phyloP scores from a whole-genome alignment of 2,329 filamentous ascomycete genomes.

The Rhynchosporium secalis region DNA sequence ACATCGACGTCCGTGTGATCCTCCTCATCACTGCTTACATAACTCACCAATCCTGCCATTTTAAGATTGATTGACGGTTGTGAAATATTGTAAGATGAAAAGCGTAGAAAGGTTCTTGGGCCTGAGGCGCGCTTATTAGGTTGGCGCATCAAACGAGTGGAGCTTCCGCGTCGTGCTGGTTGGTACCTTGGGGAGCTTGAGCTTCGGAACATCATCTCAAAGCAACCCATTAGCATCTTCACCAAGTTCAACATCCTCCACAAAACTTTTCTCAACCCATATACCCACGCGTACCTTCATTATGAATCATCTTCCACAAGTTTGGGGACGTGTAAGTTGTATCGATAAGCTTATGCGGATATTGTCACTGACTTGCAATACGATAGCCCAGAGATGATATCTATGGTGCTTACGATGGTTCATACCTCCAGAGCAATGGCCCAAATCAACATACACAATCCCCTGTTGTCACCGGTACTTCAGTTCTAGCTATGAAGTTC shows the following conservation, averaged over 20 bases:
- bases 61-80: slow-evolving; percentile 8
- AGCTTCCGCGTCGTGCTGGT: slow-evolving; percentile 30
- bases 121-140: slow-evolving; percentile 20
- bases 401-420: slow-evolving; percentile 89
- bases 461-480: slow-evolving; percentile 94
- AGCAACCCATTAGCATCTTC: slow-evolving; percentile 6
- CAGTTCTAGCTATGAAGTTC: slow-evolving; percentile 93
- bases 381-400: slow-evolving; percentile 90
- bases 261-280: slow-evolving; percentile 13
- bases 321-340: slow-evolving; percentile 67
- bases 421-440: slow-evolving; percentile 71
- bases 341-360: slow-evolving; percentile 14
- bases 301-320: slow-evolving; percentile 74
- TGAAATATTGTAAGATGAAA: not conserved
- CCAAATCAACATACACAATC: slow-evolving; percentile 87
- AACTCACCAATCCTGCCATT: slow-evolving; percentile 42
- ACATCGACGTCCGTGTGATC: slow-evolving; percentile 31
- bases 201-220: slow-evolving; percentile 10
- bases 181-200: slow-evolving; percentile 26
- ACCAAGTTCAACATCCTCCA: slow-evolving; percentile 13
- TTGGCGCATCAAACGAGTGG: slow-evolving; percentile 5
- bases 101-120: not conserved
- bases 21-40: slow-evolving; percentile 44
- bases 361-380: slow-evolving; percentile 41
- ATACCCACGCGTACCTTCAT: slow-evolving; percentile 19